These are phyloP conservation scores for Fragaria iinumae DNA, from an alignment of 306 rosid species.

Conservation along the genomic window DNA sequence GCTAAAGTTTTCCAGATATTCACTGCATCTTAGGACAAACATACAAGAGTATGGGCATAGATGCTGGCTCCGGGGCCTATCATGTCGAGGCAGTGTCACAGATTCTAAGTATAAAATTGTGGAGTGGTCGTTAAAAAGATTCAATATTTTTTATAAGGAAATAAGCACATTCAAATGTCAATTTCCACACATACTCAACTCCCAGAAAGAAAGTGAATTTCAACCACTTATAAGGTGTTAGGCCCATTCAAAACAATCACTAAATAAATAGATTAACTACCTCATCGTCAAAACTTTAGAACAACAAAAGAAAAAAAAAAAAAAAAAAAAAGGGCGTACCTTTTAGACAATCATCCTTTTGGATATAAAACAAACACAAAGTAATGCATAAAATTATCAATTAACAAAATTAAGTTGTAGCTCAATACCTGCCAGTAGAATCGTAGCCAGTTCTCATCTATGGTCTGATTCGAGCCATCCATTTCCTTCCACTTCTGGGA, in stretches of 20 bases:
- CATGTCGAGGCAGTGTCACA: not conserved
- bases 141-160: not conserved
- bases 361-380: constrained; percentile 4
- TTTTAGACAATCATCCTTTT: not conserved
- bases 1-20: not conserved
- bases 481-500: constrained; percentile 94
- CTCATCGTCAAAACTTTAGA: not conserved
- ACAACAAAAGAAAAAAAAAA: not conserved
- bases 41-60: not conserved
- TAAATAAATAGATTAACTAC: not conserved
- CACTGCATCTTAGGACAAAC: not conserved
- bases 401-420: constrained; percentile 12
- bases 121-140: not conserved
- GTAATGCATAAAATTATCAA: not conserved
- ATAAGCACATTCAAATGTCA: not conserved
- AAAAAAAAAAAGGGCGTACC: not conserved
- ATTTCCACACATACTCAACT: not conserved
- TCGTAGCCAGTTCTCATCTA: constrained; percentile 92
- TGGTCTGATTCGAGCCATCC: constrained; percentile 52
- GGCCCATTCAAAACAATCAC: constrained; percentile 6
- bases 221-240: not conserved
- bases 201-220: not conserved
- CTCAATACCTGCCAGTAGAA: constrained; percentile 94
- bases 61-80: not conserved
- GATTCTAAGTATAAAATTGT: constrained; percentile 11